These are phyloP conservation scores for Marsdenia floribunda DNA, from an alignment of 257 asterid genomes.

Conservation along the genomic window DNA sequence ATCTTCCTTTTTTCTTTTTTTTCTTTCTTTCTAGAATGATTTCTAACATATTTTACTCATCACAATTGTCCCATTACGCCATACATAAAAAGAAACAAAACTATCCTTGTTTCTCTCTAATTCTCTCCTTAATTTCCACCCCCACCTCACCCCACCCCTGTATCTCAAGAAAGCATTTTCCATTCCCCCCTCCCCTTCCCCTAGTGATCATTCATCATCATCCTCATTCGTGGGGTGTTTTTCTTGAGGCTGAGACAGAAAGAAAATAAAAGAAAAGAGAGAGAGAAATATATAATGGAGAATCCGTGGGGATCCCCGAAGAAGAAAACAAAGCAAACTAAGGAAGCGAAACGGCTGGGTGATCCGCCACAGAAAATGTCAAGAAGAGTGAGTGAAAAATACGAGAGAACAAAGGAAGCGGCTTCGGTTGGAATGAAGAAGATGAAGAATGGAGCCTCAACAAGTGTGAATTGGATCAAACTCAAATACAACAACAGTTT, in stretches of 20 bases:
- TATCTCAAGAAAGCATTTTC: background rate
- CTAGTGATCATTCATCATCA: background rate
- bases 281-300: background rate
- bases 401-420: conserved; percentile 51
- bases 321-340: background rate
- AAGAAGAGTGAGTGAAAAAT: conserved; percentile 30
- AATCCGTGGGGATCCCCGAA: conserved; percentile 21
- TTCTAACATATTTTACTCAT: no score
- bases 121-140: background rate
- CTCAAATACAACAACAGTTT: conserved; percentile 37
- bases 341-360: conserved; percentile 27
- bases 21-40: background rate
- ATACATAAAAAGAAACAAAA: background rate
- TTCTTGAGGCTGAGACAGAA: no score
- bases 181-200: no score
- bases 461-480: conserved; percentile 57
- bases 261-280: no score
- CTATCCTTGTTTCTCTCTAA: background rate
- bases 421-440: conserved; percentile 45
- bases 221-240: conserved; percentile 10
- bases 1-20: no score
- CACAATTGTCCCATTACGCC: background rate
- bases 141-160: no score
- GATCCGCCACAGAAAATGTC: conserved; percentile 27
- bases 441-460: conserved; percentile 46